Evolutionary conservation across 306 rosid genomes (phyloP).

Genomic region (Amphicarpaea edgeworthii): DNA sequence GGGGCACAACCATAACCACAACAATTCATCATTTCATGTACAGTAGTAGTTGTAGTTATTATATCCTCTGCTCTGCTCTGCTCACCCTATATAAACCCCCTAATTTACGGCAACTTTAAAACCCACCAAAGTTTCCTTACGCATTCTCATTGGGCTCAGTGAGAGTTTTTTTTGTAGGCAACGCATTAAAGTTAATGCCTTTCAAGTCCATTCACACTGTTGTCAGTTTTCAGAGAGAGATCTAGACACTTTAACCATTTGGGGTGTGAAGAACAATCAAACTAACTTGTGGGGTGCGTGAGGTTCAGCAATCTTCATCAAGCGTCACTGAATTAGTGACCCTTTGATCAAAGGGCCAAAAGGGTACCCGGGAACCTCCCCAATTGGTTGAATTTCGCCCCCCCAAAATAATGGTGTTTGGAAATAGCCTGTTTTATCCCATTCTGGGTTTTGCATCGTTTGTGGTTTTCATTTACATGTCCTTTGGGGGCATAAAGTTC

Average conservation of each 20-base stretch:
- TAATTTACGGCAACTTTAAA: constrained; percentile 30
- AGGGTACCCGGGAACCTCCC: constrained; percentile 45
- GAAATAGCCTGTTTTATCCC: constrained; percentile 73
- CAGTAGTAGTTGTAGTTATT: background rate
- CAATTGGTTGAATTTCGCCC: constrained; percentile 48
- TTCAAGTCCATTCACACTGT: constrained; percentile 24
- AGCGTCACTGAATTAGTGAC: constrained; percentile 32
- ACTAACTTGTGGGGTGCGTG: constrained; percentile 44
- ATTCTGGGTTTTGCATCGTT: constrained; percentile 76
- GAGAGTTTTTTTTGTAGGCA: background rate
- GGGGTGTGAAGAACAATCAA: constrained; percentile 31
- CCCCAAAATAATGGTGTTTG: constrained; percentile 57
- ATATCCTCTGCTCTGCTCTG: constrained; percentile 8
- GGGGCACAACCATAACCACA: constrained; percentile 21
- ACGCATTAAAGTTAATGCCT: constrained; percentile 39
- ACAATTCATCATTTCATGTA: constrained; percentile 47
- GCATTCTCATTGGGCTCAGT: constrained; percentile 28
- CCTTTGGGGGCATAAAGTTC: constrained; percentile 70
- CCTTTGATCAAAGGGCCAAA: constrained; percentile 45
- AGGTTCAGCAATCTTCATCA: constrained; percentile 45
- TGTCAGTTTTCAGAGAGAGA: constrained; percentile 48
- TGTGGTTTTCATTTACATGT: constrained; percentile 75
- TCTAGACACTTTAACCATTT: constrained; percentile 47
- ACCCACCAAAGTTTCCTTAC: constrained; percentile 30
- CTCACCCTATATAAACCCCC: constrained; percentile 45